Base-by-base conservation (phyloP, 345 rosid genomes). In the Hypericum androsaemum region DNA sequence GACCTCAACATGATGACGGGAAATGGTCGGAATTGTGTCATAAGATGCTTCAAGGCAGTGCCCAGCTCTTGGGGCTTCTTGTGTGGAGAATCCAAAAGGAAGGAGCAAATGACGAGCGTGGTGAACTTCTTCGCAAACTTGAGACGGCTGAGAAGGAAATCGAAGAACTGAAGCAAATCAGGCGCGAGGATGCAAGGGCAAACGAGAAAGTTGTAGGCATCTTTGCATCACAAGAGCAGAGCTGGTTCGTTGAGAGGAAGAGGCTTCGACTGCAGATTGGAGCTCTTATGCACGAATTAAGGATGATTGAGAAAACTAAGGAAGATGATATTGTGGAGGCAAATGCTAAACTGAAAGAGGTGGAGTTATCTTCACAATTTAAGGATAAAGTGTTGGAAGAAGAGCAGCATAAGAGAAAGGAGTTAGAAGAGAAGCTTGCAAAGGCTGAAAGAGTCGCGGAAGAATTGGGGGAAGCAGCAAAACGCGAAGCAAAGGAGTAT, bases 191-290 rank as follows among this genome's bases (percentile, higher is more conserved):
- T 57, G 96, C 89, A 6, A 88, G 72, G 62, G 98, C 96, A 7
- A 92, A 88, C 50, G 98, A 92, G 83, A 92, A 85, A 57, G 96
- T 83, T 50, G 95, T 85, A 28, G 53, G 94, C 41, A 88, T 92
- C 45, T 75, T 78, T 61, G 94, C 98, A 3, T 76, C 85, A 5
- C 95, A 81, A 41, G 95, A 88, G 66, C 96, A 92, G 72, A 69
- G 66, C 46, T 92, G 98, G 98, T 68, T 88, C 14, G 62, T 41
- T 13, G 95, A 88, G 54, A 85, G 74, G 73, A 83, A 69, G 73
- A 70, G 57, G 63, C 76, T 81, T 7, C 58, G 67, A 62, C 83
- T 74, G 47, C 83, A 80, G 16, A 66, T 71, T 55, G 84, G 81
- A 61, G 80, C 77, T 62, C 81, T 92, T 46, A 51, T 77, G 64